Percentiles rank a stretch among this genome's conserved stretches.
phyloP scores from a whole-genome alignment of 2,329 filamentous ascomycete genomes.

The Fusarium virguliforme region DNA sequence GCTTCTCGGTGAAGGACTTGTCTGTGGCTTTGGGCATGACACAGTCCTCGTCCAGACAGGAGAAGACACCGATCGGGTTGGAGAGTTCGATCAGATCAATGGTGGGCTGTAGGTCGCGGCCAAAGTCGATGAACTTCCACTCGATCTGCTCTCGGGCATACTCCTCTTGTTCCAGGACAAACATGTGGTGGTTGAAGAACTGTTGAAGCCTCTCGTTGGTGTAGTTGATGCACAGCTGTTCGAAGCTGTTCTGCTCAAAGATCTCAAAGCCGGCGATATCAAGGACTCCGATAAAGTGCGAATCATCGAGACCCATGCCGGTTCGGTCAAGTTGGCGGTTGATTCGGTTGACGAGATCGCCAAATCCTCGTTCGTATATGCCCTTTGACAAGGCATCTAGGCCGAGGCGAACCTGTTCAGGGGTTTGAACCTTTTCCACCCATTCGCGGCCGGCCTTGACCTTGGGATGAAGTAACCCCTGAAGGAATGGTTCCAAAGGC shows the following conservation, averaged over 20 bases:
- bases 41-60: constrained; percentile 95
- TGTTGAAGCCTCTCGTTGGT: constrained; percentile 99
- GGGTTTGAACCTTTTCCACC: constrained; percentile 98
- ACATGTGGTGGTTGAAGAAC: constrained; percentile 99
- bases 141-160: constrained; percentile 98
- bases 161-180: constrained; percentile 97
- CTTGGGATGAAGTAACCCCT: constrained; percentile 89
- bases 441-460: constrained; percentile 97
- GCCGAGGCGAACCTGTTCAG: constrained; percentile 92
- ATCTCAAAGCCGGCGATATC: constrained; percentile 99
- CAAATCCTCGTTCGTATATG: constrained; percentile 97
- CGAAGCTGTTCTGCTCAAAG: constrained; percentile 98
- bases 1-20: constrained; percentile 95
- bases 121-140: constrained; percentile 99
- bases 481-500: constrained; percentile 85
- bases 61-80: constrained; percentile 99
- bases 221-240: constrained; percentile 99
- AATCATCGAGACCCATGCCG: constrained; percentile 87
- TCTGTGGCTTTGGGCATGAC: constrained; percentile 99
- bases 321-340: constrained; percentile 93
- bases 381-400: constrained; percentile 95
- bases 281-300: constrained; percentile 95
- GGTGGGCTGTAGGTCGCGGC: constrained; percentile 94
- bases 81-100: constrained; percentile 97
- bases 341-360: constrained; percentile 91